Base-by-base conservation (phyloP, 1,284 basidiomycete genomes). In the Rhodotorula mucilaginosa region DNA sequence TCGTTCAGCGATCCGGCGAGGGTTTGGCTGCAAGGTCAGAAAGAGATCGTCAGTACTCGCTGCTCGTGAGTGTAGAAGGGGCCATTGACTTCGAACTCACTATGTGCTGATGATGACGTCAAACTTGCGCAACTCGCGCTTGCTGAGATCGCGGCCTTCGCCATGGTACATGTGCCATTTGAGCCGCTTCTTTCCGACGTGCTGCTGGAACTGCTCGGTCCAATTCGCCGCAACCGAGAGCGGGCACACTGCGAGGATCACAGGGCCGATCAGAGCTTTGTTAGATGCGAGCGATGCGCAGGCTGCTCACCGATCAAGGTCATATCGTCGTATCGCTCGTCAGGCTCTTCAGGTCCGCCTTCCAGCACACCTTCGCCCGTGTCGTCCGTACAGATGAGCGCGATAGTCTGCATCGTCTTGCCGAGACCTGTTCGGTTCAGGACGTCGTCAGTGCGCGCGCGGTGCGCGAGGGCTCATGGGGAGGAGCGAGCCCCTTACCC, bases 31-130 rank as follows among this genome's bases (percentile, higher is more conserved):
- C n/a, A 21, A 29, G 56, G 44, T 63, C 63, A 23, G 44, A 19
- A 0, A 31, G 13, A 34, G 21, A 34, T 49, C 54, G 18, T 39
- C 10, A 12, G 39, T 39, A 39, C 39, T 39, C 39, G 39, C 39
- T 12, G 39, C 39, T 39, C 10, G 39, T 39, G 39, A 13, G 26
- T 2, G 15, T n/a, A 19, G 52, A 16, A 19, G 31, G 34, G 58
- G 39, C 39, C 29, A 46, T 16, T 16, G 18, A 0, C 2, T 26
- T 26, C 82, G 84, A 5, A 87, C 88, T 76, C 92, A 90, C 80
- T 95, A 96, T 0, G 93, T 96, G 0, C 92, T 93, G 68, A 96
- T 87, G n/a, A 96, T 88, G 13, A 94, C 83, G 77, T 96, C 93
- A 78, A 87, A 88, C 70, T 85, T 83, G 69, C 84, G 82, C 21